These are phyloP conservation scores for Hortiboletus rubellus DNA, from an alignment of 1,284 basidiomycete species.

Conservation along the genomic window DNA sequence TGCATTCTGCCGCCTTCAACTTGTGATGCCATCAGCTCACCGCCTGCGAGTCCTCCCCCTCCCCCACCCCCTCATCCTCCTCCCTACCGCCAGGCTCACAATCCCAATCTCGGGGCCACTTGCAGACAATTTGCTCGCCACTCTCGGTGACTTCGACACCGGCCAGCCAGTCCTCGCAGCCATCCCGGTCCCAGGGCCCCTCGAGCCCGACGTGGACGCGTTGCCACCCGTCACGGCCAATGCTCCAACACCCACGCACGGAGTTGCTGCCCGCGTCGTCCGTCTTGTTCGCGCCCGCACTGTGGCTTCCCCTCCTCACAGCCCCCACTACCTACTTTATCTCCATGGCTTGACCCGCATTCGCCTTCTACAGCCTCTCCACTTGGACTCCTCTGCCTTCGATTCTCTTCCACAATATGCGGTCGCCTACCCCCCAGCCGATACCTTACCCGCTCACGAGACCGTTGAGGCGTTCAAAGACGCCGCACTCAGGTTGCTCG, in stretches of 20 bases:
- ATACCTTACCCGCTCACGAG: slow-evolving; percentile 50
- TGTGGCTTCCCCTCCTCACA: slow-evolving; percentile 36
- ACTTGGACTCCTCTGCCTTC: slow-evolving; percentile 29
- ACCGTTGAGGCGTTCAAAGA: slow-evolving; percentile 63
- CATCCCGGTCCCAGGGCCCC: slow-evolving; percentile 46
- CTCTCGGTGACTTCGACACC: slow-evolving; percentile 61
- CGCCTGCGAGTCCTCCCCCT: slow-evolving; percentile 62
- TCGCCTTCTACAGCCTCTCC: slow-evolving; percentile 38
- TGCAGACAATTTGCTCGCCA: slow-evolving; percentile 58
- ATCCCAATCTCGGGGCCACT: slow-evolving; percentile 56
- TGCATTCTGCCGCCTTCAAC: too few species aligned
- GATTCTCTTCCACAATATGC: slow-evolving; percentile 42
- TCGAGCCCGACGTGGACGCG: slow-evolving; percentile 21
- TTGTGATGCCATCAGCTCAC: slow-evolving; percentile 30
- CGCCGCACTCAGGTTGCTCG: slow-evolving; percentile 62
- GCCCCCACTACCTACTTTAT: slow-evolving; percentile 57
- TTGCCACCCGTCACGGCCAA: background rate
- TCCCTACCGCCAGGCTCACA: slow-evolving; percentile 65
- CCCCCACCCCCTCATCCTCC: slow-evolving; percentile 61
- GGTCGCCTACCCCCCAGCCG: slow-evolving; percentile 50
- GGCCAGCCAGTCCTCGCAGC: slow-evolving; percentile 63
- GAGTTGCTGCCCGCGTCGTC: slow-evolving; percentile 57
- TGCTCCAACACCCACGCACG: slow-evolving; percentile 31
- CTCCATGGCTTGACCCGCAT: slow-evolving; percentile 66
- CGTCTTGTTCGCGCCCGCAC: slow-evolving; percentile 57